Evolutionary conservation across 1,284 basidiomycete species (phyloP).

Genomic region (Puccinia horiana): DNA sequence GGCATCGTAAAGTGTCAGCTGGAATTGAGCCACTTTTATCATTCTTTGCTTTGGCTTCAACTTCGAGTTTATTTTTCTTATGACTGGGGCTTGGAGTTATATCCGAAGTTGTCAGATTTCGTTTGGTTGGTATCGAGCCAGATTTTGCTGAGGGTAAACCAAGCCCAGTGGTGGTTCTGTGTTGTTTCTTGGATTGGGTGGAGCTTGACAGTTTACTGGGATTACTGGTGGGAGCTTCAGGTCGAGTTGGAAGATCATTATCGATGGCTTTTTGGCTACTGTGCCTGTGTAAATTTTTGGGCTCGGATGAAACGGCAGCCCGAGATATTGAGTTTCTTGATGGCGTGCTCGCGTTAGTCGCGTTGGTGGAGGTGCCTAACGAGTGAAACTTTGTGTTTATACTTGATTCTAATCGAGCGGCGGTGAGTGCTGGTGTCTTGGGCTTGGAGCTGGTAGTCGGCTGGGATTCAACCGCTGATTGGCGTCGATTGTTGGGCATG

Average conservation of each 20-base stretch:
- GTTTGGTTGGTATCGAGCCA: conserved; percentile 3
- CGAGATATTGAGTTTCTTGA: conserved; percentile 34
- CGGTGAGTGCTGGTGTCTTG: neutral
- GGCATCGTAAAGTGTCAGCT: conserved; percentile 22
- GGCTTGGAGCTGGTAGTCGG: neutral
- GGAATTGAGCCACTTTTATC: neutral
- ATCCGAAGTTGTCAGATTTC: conserved; percentile 14
- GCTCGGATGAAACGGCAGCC: conserved; percentile 9
- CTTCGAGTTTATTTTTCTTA: conserved; percentile 13
- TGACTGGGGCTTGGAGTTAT: neutral
- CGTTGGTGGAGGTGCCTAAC: neutral
- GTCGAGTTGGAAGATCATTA: neutral
- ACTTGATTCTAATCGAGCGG: conserved; percentile 21
- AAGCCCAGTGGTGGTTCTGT: neutral
- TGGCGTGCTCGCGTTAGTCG: neutral
- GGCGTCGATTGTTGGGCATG: conserved; percentile 32
- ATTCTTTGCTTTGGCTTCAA: neutral
- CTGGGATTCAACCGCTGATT: conserved; percentile 18
- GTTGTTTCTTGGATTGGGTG: conserved; percentile 1
- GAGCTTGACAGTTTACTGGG: neutral
- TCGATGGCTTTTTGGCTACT: neutral
- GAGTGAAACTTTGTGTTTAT: conserved; percentile 12
- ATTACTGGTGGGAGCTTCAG: neutral
- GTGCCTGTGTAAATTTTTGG: neutral
- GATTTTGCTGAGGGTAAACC: conserved; percentile 7